Conservation (phyloP, 176 grass and related monocot genomes). For the Musa beccarii region DNA sequence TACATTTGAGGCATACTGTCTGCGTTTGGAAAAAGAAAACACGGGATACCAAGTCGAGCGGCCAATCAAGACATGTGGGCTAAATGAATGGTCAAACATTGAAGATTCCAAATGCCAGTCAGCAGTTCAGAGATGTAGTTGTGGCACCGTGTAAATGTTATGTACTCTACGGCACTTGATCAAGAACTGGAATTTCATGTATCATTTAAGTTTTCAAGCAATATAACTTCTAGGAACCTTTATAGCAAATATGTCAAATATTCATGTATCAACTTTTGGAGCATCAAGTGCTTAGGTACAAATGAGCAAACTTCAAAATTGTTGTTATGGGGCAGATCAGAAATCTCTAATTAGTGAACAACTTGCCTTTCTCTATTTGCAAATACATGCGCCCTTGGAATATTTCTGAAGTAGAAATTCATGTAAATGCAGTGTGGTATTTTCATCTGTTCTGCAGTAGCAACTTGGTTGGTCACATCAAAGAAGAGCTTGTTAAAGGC, state of each 20-base stretch:
- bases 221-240: background rate
- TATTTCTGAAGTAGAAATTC: too few species aligned
- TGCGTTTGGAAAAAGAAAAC: constrained; percentile 61
- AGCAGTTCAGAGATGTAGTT: constrained; percentile 25
- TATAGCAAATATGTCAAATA: background rate
- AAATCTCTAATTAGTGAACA: too few species aligned
- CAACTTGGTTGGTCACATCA: too few species aligned
- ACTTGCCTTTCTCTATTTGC: too few species aligned
- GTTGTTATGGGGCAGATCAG: too few species aligned
- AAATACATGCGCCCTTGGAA: too few species aligned
- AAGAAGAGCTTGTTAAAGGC: too few species aligned
- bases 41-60: constrained; percentile 38
- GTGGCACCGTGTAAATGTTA: constrained; percentile 26
- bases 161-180: background rate
- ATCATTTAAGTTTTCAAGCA: background rate
- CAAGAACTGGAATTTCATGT: background rate
- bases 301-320: too few species aligned
- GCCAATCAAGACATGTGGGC: constrained; percentile 35
- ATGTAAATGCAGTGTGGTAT: too few species aligned
- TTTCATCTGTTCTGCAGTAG: too few species aligned
- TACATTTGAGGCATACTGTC: constrained; percentile 60
- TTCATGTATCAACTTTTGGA: background rate
- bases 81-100: constrained; percentile 13
- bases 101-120: constrained; percentile 51
- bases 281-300: background rate